These are phyloP conservation scores for Hyphopichia homilentoma DNA, from an alignment of 805 yeast genomes.

Conservation along the genomic window DNA sequence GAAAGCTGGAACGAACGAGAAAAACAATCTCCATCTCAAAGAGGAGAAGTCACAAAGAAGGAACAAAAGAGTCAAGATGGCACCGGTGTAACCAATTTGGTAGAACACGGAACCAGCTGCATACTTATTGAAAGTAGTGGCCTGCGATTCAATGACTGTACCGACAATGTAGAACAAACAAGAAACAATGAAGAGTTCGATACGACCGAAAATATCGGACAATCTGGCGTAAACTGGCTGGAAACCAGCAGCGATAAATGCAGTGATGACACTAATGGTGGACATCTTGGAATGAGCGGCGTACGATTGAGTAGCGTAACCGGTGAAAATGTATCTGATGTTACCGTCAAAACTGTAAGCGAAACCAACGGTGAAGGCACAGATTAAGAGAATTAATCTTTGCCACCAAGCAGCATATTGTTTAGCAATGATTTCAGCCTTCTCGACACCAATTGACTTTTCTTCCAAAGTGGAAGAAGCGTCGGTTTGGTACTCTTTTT, in stretches of 20 bases:
- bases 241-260: constrained; percentile 27
- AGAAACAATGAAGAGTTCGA: constrained; percentile 20
- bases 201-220: constrained; percentile 25
- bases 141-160: constrained; percentile 26
- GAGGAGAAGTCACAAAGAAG: constrained; percentile 16
- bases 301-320: constrained; percentile 23
- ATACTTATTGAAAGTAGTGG: constrained; percentile 21
- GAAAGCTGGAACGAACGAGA: constrained; percentile 11
- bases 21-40: constrained; percentile 15
- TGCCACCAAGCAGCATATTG: constrained; percentile 11
- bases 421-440: constrained; percentile 18
- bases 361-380: constrained; percentile 22
- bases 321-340: constrained; percentile 16
- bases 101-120: constrained; percentile 28
- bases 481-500: no score
- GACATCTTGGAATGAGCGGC: constrained; percentile 19
- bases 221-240: constrained; percentile 27
- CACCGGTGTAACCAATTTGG: constrained; percentile 15
- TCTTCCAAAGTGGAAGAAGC: constrained; percentile 3
- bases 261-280: constrained; percentile 22
- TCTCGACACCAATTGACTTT: constrained; percentile 18
- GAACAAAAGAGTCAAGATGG: constrained; percentile 11
- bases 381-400: constrained; percentile 9
- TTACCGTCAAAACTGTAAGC: constrained; percentile 23
- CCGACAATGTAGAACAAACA: constrained; percentile 24